A percentile compares a stretch with the other conserved stretches of the same genome.
Evolutionary conservation across 2,329 filamentous ascomycete species (phyloP).

Genomic region (Hortaea werneckii): DNA sequence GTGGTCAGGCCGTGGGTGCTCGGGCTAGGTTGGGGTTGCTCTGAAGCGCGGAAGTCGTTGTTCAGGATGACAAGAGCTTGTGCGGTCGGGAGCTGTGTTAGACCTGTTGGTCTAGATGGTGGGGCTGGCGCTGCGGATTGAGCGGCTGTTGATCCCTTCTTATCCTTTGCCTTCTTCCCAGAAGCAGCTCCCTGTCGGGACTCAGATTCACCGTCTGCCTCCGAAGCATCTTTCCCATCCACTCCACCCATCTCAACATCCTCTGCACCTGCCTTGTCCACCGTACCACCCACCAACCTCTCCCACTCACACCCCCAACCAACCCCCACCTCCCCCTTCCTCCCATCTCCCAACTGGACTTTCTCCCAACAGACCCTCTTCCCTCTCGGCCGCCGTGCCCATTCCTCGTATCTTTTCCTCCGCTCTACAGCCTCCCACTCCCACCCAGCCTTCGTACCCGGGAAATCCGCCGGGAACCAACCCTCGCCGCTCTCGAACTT

Average conservation of each 20-base stretch:
- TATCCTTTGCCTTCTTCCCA: no score
- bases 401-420: slow-evolving; percentile 48
- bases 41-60: slow-evolving; percentile 15
- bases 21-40: background rate
- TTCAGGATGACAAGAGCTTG: slow-evolving; percentile 12
- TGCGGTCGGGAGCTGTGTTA: slow-evolving; percentile 1
- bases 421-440: slow-evolving; percentile 63
- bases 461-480: slow-evolving; percentile 81
- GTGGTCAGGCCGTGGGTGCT: slow-evolving; percentile 42
- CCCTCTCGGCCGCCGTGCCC: slow-evolving; percentile 70
- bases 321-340: slow-evolving; percentile 71
- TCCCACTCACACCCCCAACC: slow-evolving; percentile 83
- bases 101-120: background rate
- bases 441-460: slow-evolving; percentile 68
- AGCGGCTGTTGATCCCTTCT: no score
- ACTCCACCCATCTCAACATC: background rate
- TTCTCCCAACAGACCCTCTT: slow-evolving; percentile 68
- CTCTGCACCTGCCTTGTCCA: background rate
- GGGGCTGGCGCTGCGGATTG: no score
- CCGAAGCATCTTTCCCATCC: no score
- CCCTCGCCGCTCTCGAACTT: slow-evolving; percentile 66
- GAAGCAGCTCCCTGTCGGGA: no score
- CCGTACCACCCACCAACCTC: slow-evolving; percentile 32
- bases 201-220: no score
- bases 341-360: slow-evolving; percentile 61